A percentile compares a stretch with the other conserved stretches of the same genome.
Evolutionary conservation across 768 basidiomycete genomes (phyloP).

Genomic region (Russula compacta): DNA sequence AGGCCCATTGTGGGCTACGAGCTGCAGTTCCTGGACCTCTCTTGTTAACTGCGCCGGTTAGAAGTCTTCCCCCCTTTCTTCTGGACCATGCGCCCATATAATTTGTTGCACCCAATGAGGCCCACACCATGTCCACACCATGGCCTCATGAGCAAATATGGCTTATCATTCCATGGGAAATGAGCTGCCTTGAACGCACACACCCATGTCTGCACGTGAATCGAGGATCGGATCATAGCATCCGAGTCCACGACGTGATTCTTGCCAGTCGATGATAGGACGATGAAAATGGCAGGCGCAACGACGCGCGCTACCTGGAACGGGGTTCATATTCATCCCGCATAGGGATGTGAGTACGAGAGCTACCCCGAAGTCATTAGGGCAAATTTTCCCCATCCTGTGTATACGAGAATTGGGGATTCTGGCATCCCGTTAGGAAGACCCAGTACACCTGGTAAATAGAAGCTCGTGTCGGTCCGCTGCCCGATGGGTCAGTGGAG

Average conservation of each 20-base stretch:
- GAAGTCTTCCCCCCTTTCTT: background rate
- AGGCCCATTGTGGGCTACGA: background rate
- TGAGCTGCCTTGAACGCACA: background rate
- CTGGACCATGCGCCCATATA: background rate
- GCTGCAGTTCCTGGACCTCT: background rate
- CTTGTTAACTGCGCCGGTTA: background rate
- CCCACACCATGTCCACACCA: background rate
- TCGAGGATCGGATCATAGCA: background rate
- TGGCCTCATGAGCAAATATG: background rate
- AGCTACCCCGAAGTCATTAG: background rate
- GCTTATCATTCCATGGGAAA: background rate
- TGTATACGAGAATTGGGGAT: background rate
- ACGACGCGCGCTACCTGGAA: background rate
- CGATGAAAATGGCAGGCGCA: background rate
- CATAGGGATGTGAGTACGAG: background rate
- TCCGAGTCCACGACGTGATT: background rate
- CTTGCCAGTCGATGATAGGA: conserved; percentile 2
- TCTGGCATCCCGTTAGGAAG: background rate
- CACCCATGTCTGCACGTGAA: background rate
- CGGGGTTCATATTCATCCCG: background rate
- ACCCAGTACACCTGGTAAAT: background rate
- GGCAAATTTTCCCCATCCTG: background rate
- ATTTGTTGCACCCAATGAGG: background rate
- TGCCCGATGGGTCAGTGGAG: background rate
- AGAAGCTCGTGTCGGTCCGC: background rate